phyloP scores from a whole-genome alignment of 148 eudicot genomes.

The Amaranthus cruentus region DNA sequence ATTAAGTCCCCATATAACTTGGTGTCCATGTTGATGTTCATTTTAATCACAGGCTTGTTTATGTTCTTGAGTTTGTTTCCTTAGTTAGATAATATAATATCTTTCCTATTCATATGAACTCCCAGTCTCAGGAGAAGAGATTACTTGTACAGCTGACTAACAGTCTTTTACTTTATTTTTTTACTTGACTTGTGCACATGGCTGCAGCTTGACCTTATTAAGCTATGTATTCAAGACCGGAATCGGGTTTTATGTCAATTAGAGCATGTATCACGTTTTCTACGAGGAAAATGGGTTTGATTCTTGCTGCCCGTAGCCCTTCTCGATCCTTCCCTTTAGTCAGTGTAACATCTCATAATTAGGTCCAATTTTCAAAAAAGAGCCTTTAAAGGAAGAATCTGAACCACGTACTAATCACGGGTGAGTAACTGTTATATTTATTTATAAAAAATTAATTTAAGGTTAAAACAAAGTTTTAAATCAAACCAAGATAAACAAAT shows the following conservation, averaged over 20 bases:
- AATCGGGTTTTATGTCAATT: no score
- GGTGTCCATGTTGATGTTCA: neutral
- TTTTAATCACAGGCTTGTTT: slow-evolving; percentile 7
- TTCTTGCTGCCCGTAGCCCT: no score
- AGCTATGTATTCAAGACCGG: no score
- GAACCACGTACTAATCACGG: no score
- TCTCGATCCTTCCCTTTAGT: no score
- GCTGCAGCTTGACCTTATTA: neutral
- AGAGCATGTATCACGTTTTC: slow-evolving; percentile 2
- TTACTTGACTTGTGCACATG: neutral
- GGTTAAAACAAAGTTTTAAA: no score
- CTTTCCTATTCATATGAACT: slow-evolving; percentile 7
- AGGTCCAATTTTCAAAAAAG: no score
- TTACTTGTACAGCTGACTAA: slow-evolving; percentile 29
- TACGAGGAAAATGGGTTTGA: neutral
- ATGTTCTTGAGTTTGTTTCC: neutral
- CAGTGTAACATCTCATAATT: no score
- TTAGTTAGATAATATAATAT: slow-evolving; percentile 15
- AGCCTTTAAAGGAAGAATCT: no score
- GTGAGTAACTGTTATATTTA: no score
- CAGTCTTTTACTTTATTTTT: neutral
- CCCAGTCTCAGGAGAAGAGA: slow-evolving; percentile 3
- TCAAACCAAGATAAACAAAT: no score
- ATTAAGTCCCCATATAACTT: slow-evolving; percentile 12
- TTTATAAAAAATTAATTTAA: no score